These are phyloP conservation scores for Cochlearia excelsa DNA, from an alignment of 345 rosid genomes.

Conservation along the genomic window DNA sequence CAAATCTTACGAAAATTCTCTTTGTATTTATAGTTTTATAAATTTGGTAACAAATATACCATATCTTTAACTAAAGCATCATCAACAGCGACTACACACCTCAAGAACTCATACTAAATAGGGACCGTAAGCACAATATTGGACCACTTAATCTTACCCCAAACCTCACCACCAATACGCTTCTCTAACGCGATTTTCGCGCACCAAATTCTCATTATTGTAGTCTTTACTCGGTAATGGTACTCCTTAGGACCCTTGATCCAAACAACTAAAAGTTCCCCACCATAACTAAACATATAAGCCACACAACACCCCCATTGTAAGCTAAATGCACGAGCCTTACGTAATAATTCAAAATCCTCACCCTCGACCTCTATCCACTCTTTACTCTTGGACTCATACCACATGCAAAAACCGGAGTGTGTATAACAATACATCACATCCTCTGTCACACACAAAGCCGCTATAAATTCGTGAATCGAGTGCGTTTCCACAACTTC, in stretches of 20 bases:
- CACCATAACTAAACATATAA: neutral
- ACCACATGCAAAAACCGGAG: neutral
- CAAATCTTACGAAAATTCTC: no score
- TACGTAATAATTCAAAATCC: neutral
- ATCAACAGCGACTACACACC: neutral
- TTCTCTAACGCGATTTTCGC: neutral
- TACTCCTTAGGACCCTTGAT: neutral
- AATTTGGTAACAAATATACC: no score
- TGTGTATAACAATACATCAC: neutral
- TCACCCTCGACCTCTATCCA: neutral
- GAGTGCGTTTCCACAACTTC: no score
- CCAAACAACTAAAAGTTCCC: neutral
- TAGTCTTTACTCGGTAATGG: no score
- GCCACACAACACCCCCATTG: neutral
- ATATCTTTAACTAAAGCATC: no score
- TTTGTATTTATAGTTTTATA: no score
- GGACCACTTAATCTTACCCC: neutral
- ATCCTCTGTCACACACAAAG: neutral
- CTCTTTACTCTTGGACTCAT: neutral
- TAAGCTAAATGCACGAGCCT: neutral
- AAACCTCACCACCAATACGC: neutral
- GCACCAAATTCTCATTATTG: neutral
- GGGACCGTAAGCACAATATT: neutral
- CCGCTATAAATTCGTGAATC: neutral
- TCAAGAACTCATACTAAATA: neutral